phyloP scores from a whole-genome alignment of 169 alveolate species.

The Eimeria zaria region DNA sequence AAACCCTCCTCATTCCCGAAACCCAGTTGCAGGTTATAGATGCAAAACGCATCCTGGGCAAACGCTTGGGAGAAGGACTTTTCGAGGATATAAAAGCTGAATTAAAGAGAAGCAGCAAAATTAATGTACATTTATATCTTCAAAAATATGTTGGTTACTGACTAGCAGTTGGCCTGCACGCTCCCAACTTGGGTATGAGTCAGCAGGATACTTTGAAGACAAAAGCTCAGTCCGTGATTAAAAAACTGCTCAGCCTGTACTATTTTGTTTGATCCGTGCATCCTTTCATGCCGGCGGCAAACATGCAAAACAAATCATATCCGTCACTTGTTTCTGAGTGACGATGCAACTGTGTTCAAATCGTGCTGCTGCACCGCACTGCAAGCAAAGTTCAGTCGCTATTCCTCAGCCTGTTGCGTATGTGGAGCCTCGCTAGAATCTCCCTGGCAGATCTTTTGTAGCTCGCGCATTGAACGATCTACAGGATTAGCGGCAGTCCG shows the following conservation, averaged over 20 bases:
- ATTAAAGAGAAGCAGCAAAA: not conserved
- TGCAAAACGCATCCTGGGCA: not conserved
- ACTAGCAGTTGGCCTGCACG: not conserved
- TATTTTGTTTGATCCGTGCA: not conserved
- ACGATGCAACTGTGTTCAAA: not conserved
- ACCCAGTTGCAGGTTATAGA: not conserved
- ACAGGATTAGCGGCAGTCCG: constrained; percentile 65
- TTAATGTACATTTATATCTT: not conserved
- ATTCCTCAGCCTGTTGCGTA: not conserved
- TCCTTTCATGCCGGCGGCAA: not conserved
- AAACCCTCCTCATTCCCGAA: not conserved
- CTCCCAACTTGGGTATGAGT: not conserved
- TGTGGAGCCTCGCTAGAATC: constrained; percentile 26
- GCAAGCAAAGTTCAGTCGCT: not conserved
- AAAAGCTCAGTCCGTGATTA: not conserved
- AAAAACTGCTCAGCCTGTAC: not conserved
- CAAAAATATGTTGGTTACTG: not conserved
- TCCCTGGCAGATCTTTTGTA: constrained; percentile 62
- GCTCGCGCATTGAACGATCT: constrained; percentile 57
- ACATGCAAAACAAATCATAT: not conserved
- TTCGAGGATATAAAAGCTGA: not conserved
- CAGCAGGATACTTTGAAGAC: not conserved
- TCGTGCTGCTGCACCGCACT: not conserved
- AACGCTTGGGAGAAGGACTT: not conserved
- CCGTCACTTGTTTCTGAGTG: not conserved